A percentile compares a stretch with the other conserved stretches of the same genome.
Conservation (phyloP, 305 asterid genomes). For the Solanum hybrid region DNA sequence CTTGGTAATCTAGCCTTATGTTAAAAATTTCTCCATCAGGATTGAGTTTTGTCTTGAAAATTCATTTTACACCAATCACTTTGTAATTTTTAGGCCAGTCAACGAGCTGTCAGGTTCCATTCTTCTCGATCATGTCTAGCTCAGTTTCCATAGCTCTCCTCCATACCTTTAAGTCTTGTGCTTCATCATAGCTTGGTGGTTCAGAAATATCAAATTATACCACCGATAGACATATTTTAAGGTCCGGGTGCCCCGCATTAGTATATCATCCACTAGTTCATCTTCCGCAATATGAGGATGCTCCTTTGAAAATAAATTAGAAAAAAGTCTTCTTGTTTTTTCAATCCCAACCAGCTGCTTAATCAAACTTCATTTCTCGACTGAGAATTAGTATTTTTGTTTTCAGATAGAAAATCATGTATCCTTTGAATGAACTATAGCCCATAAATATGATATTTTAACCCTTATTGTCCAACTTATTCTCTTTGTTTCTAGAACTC, state of each 20-base stretch:
- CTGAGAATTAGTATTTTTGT: too few species aligned
- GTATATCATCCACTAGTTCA: not conserved
- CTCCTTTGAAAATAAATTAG: not conserved
- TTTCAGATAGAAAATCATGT: not conserved
- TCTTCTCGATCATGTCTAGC: not conserved
- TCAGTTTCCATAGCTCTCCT: not conserved
- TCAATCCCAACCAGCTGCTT: not conserved
- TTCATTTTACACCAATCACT: not conserved
- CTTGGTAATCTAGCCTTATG: not conserved
- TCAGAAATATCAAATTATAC: not conserved
- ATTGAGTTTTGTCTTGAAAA: not conserved
- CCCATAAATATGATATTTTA: not conserved
- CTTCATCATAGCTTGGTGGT: not conserved
- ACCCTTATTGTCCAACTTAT: not conserved
- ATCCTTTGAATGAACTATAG: not conserved
- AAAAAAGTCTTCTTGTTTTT: too few species aligned
- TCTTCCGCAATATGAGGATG: not conserved
- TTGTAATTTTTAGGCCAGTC: not conserved
- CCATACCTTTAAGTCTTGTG: not conserved
- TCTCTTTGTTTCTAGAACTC: not conserved
- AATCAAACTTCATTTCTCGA: not conserved
- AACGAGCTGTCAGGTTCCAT: not conserved
- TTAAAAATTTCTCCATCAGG: not conserved
- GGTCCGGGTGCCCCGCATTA: not conserved
- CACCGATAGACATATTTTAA: not conserved